Percentiles rank a stretch among this genome's conserved stretches.
Evolutionary conservation across 2,329 filamentous ascomycete species (phyloP).

Genomic region (Cyphellophora attinorum): DNA sequence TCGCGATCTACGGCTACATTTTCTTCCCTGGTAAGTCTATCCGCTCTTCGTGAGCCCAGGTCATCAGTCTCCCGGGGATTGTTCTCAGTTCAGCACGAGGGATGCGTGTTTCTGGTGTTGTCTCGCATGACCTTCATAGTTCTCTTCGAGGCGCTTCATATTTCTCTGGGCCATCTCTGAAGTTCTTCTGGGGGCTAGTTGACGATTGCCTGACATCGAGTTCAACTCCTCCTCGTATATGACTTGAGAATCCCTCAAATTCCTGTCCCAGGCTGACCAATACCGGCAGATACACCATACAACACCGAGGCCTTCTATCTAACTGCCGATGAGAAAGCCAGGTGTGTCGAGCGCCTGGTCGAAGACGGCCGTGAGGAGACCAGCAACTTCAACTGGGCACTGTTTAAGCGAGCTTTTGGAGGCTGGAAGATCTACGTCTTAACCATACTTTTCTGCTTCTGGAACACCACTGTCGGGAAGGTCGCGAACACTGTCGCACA

Average conservation of each 20-base stretch:
- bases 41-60: too few relatives aligned
- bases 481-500: conserved; percentile 21
- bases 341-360: conserved; percentile 14
- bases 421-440: conserved; percentile 22
- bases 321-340: conserved; percentile 16
- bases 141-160: too few relatives aligned
- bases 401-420: conserved; percentile 16
- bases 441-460: conserved; percentile 19
- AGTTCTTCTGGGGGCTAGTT: too few relatives aligned
- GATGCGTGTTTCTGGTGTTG: too few relatives aligned
- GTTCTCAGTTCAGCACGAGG: too few relatives aligned
- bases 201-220: too few relatives aligned
- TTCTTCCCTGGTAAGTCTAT: conserved; percentile 30
- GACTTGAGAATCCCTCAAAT: too few relatives aligned
- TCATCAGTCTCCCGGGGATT: too few relatives aligned
- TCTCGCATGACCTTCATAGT: too few relatives aligned
- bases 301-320: conserved; percentile 34
- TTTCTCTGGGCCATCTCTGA: too few relatives aligned
- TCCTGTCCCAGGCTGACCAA: too few relatives aligned
- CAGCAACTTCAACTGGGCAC: conserved; percentile 17
- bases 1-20: conserved; percentile 32
- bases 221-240: too few relatives aligned
- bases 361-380: conserved; percentile 24
- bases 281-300: conserved; percentile 35
- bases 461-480: conserved; percentile 18